phyloP scores from a whole-genome alignment of 177 flowering plant genomes.

The Vitis hybrid region DNA sequence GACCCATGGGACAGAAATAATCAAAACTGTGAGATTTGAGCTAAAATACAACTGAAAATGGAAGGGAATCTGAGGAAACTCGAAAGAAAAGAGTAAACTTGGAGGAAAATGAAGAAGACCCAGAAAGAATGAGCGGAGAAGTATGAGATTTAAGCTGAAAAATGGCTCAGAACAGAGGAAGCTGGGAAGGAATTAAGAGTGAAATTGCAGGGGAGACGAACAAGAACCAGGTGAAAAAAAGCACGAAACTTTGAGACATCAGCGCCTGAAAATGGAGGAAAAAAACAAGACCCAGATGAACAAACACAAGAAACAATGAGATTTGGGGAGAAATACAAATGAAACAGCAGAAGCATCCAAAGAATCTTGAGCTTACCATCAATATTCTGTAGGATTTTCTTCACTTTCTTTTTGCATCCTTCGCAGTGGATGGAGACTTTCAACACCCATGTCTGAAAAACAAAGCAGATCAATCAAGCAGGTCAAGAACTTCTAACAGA shows the following conservation, averaged over 20 bases:
- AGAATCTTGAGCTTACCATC: conserved; percentile 31
- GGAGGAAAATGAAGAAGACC: background rate
- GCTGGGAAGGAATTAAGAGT: background rate
- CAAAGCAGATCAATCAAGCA: background rate
- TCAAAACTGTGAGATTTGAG: background rate
- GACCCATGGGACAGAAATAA: background rate
- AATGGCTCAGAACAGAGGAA: background rate
- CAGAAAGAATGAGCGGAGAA: background rate
- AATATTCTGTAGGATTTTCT: conserved; percentile 36
- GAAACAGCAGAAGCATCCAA: background rate
- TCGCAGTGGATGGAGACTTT: conserved; percentile 65
- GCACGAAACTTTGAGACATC: background rate
- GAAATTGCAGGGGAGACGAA: background rate
- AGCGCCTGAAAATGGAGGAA: conserved; percentile 6
- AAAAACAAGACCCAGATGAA: background rate
- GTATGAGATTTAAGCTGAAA: background rate
- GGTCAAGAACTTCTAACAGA: background rate
- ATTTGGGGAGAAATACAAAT: background rate
- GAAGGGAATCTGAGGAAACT: background rate
- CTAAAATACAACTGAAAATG: background rate
- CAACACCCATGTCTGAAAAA: conserved; percentile 49
- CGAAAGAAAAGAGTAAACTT: background rate
- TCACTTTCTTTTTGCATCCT: conserved; percentile 62
- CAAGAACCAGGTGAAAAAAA: background rate
- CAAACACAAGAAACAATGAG: background rate